phyloP scores from a whole-genome alignment of 2,329 filamentous ascomycete genomes.

The Cadophora luteo-olivacea region DNA sequence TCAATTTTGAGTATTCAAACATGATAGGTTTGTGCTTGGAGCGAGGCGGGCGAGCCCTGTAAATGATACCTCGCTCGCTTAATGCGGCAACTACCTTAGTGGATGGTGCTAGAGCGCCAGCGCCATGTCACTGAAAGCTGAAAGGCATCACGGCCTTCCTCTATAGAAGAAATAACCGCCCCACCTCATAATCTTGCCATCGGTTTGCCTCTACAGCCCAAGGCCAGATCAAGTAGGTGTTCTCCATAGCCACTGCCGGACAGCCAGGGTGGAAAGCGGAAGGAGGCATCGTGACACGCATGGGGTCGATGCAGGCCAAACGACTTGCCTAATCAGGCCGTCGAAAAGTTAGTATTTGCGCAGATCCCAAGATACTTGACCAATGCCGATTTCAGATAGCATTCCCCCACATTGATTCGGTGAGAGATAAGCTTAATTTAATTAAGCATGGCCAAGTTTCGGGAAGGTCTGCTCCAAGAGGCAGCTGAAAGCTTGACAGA shows the following conservation, averaged over 20 bases:
- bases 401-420: conserved; percentile 14
- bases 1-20: background rate
- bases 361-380: conserved; percentile 21
- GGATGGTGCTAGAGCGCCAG: too few species aligned
- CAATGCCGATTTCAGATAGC: conserved; percentile 21
- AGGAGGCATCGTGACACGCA: conserved; percentile 19
- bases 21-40: background rate
- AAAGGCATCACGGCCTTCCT: background rate
- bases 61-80: background rate
- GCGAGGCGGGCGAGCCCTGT: background rate
- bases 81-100: background rate
- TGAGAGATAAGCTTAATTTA: conserved; percentile 20
- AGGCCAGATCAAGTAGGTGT: background rate
- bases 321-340: conserved; percentile 27
- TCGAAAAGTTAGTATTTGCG: conserved; percentile 2
- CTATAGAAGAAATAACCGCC: too few species aligned
- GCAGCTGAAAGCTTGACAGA: conserved; percentile 25
- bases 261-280: conserved; percentile 11
- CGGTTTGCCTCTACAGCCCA: background rate
- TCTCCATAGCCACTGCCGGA: conserved; percentile 2
- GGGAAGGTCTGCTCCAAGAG: conserved; percentile 19
- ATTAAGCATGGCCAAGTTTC: conserved; percentile 12
- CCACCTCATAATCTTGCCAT: too few species aligned
- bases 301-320: conserved; percentile 3
- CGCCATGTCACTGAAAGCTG: too few species aligned